Conservation (phyloP, 495 filamentous ascomycete species). For the Cladorrhinum samala region DNA sequence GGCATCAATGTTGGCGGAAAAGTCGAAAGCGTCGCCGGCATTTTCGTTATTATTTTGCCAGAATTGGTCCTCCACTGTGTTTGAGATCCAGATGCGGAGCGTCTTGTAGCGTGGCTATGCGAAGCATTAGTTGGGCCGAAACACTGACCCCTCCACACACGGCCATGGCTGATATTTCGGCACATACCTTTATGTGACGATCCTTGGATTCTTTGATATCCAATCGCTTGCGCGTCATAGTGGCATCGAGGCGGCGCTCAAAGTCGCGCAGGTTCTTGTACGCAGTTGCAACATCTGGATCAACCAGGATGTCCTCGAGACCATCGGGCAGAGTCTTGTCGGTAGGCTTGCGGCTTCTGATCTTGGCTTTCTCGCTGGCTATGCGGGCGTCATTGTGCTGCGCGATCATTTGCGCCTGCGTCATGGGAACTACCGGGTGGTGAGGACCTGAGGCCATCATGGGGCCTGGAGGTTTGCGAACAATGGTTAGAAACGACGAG, state of each 20-base stretch:
- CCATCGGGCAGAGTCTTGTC: slow-evolving; percentile 92
- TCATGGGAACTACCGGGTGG: slow-evolving; percentile 47
- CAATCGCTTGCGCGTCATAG: slow-evolving; percentile 89
- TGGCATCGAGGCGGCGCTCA: slow-evolving; percentile 83
- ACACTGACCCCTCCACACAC: too few species aligned
- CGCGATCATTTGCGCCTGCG: slow-evolving; percentile 48
- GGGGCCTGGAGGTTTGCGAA: slow-evolving; percentile 16
- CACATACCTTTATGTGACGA: slow-evolving; percentile 65
- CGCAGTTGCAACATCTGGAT: slow-evolving; percentile 73
- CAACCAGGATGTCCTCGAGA: slow-evolving; percentile 62
- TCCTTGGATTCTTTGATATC: slow-evolving; percentile 83
- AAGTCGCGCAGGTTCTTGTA: slow-evolving; percentile 80
- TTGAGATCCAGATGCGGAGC: slow-evolving; percentile 90
- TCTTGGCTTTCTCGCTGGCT: slow-evolving; percentile 61
- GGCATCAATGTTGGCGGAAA: slow-evolving; percentile 58
- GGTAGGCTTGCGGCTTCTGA: slow-evolving; percentile 78
- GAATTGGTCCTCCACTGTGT: slow-evolving; percentile 88
- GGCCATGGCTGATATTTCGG: too few species aligned
- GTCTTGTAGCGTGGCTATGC: slow-evolving; percentile 79
- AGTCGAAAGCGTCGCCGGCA: slow-evolving; percentile 68
- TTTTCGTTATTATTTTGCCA: slow-evolving; percentile 72
- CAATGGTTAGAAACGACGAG: slow-evolving; percentile 3
- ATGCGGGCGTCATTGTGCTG: slow-evolving; percentile 50
- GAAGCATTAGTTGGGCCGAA: too few species aligned
- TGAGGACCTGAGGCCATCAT: slow-evolving; percentile 27